Evolutionary conservation across 257 asterid species (phyloP), one percentile per base, ranked within the genome.

Genomic region (Solanum appendiculatum): DNA sequence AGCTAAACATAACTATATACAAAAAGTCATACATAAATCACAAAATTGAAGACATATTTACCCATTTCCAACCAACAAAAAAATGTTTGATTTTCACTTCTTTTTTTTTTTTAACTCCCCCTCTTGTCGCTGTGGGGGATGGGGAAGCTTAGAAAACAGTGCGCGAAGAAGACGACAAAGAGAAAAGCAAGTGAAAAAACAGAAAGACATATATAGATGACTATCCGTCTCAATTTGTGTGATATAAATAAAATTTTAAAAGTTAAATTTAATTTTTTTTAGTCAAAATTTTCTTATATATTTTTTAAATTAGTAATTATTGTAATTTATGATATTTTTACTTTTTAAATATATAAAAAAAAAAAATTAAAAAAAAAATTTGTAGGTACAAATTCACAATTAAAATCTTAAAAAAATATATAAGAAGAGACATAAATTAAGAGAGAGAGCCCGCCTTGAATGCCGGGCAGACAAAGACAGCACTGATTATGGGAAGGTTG

Each of bases 401-500:
- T 48, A 5, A 48, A 15, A 5, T 5, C 15, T 48, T 5, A 1
- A 15, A 23, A 60, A 10, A 83, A 8, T 0, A 10, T 20, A 58
- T 20, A 20, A 20, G 5, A 20, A 20, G n/a, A 20, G n/a, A 18
- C 12, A 9, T 58, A 58, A 21, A 23, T 23, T 23, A 25, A 44
- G 83, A 70, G 92, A 84, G 87, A 82, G 87, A 87, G 92, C 92
- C 91, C 91, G 91, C 90, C 91, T 90, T 90, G 92, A 91, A 91
- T 90, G 93, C 93, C 91, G 91, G 93, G 85, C 90, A 91, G 93
- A 91, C 86, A 90, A 86, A 60, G 91, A 90, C 92, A 87, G 83
- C 74, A 87, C 88, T 69, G 72, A 33, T 74, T 85, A 82, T 88
- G 74, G 89, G 54, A 88, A 88, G 31, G 86, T 86, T 83, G 87